phyloP scores from a whole-genome alignment of 2,329 filamentous ascomycete species.

The Penicillium olsonii region DNA sequence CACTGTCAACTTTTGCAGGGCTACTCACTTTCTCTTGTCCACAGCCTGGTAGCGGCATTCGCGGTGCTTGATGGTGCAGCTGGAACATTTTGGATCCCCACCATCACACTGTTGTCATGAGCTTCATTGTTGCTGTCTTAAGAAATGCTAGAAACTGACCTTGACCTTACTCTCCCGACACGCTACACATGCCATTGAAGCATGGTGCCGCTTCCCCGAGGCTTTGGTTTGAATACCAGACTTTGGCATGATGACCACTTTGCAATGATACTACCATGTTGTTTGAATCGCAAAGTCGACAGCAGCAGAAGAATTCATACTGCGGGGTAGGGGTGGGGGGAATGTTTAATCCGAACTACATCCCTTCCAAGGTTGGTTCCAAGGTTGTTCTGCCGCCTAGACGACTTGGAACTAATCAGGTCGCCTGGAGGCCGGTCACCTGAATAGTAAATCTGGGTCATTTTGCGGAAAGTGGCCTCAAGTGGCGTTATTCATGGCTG shows the following conservation, averaged over 20 bases:
- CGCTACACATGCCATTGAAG: slow-evolving; percentile 26
- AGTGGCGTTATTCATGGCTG: not conserved
- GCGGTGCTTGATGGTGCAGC: slow-evolving; percentile 25
- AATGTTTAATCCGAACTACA: slow-evolving; percentile 6
- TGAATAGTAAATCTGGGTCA: not conserved
- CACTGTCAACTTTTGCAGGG: too few relatives aligned
- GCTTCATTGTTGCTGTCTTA: not conserved
- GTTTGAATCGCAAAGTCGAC: not conserved
- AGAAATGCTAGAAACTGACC: slow-evolving; percentile 19
- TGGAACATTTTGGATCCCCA: slow-evolving; percentile 16
- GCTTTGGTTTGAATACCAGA: not conserved
- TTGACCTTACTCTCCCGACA: slow-evolving; percentile 46
- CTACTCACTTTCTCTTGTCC: slow-evolving; percentile 33
- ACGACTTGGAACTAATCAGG: too few relatives aligned
- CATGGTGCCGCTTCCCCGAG: slow-evolving; percentile 17
- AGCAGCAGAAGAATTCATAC: not conserved
- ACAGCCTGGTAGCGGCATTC: slow-evolving; percentile 27
- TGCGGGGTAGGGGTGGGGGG: slow-evolving; percentile 3
- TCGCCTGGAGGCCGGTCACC: too few relatives aligned
- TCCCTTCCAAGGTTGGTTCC: not conserved
- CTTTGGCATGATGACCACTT: not conserved
- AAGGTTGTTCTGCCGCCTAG: too few relatives aligned
- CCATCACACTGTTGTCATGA: slow-evolving; percentile 14
- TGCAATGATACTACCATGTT: not conserved
- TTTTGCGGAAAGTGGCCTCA: not conserved